phyloP scores from a whole-genome alignment of 129 eudicot genomes.

The Arctium lappa region DNA sequence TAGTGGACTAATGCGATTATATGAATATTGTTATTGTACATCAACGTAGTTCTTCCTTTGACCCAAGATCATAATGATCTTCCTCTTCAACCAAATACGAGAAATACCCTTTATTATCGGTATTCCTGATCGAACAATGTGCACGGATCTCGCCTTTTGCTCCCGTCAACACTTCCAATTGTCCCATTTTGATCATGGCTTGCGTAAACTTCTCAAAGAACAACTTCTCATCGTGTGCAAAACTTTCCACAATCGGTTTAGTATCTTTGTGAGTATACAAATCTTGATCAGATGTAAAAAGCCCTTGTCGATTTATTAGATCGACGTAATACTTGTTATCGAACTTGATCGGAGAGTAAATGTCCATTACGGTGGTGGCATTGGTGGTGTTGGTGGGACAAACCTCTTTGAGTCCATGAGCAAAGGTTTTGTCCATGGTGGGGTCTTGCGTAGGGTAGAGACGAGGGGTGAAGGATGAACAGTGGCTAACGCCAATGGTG shows the following conservation, averaged over 20 bases:
- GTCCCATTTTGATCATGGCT: slow-evolving; percentile 68
- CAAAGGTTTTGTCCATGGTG: slow-evolving; percentile 47
- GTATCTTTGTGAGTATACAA: slow-evolving; percentile 45
- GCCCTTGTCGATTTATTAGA: slow-evolving; percentile 47
- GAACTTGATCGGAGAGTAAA: slow-evolving; percentile 42
- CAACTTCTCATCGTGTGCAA: slow-evolving; percentile 47
- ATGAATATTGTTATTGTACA: neutral
- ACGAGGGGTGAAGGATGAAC: slow-evolving; percentile 39
- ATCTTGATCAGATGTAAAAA: slow-evolving; percentile 64
- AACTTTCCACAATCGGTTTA: slow-evolving; percentile 42
- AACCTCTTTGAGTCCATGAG: slow-evolving; percentile 39
- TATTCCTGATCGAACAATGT: slow-evolving; percentile 49
- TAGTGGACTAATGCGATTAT: neutral
- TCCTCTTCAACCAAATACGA: slow-evolving; percentile 30
- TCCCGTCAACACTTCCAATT: slow-evolving; percentile 52
- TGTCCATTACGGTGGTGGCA: slow-evolving; percentile 48
- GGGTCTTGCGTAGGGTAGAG: slow-evolving; percentile 65
- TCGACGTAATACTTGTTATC: slow-evolving; percentile 56
- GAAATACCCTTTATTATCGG: slow-evolving; percentile 34
- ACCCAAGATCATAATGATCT: slow-evolving; percentile 29
- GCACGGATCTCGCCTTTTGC: slow-evolving; percentile 52
- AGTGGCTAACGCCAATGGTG: slow-evolving; percentile 58
- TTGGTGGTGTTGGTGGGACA: slow-evolving; percentile 48
- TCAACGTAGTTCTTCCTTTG: slow-evolving; percentile 34
- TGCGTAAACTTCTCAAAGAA: slow-evolving; percentile 52